These are phyloP conservation scores for Tulasnella sp. DNA, from an alignment of 768 basidiomycete genomes.

Conservation along the genomic window DNA sequence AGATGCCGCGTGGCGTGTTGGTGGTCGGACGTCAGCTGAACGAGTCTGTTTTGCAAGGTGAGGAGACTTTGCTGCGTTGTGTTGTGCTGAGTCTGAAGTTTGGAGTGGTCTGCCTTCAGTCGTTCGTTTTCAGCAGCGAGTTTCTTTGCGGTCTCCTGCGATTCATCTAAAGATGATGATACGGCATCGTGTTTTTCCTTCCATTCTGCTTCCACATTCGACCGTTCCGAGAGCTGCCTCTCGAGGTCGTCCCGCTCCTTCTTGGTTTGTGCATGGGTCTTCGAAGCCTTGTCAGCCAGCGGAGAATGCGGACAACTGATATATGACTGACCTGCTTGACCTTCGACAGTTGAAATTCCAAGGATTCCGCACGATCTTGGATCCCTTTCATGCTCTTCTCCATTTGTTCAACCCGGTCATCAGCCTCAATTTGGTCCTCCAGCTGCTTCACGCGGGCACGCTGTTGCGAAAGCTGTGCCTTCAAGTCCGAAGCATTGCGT, in stretches of 20 bases:
- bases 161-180: constrained; percentile 29
- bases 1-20: constrained; percentile 42
- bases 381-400: constrained; percentile 65
- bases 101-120: constrained; percentile 36
- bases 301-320: not conserved
- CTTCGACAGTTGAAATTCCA: constrained; percentile 72
- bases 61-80: constrained; percentile 36
- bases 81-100: constrained; percentile 38
- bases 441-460: constrained; percentile 55
- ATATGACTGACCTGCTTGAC: constrained; percentile 50
- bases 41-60: constrained; percentile 49
- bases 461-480: constrained; percentile 41
- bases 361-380: constrained; percentile 70
- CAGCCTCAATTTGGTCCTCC: constrained; percentile 71
- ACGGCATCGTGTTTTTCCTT: constrained; percentile 38
- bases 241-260: constrained; percentile 49
- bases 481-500: constrained; percentile 40
- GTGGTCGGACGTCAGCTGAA: constrained; percentile 41
- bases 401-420: constrained; percentile 66
- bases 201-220: constrained; percentile 34
- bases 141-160: constrained; percentile 35
- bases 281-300: not conserved
- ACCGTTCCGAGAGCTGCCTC: constrained; percentile 31
- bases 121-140: constrained; percentile 36
- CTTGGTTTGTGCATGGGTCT: constrained; percentile 51